phyloP scores from a whole-genome alignment of 2,329 filamentous ascomycete genomes.

The Teratosphaeria nubilosa region DNA sequence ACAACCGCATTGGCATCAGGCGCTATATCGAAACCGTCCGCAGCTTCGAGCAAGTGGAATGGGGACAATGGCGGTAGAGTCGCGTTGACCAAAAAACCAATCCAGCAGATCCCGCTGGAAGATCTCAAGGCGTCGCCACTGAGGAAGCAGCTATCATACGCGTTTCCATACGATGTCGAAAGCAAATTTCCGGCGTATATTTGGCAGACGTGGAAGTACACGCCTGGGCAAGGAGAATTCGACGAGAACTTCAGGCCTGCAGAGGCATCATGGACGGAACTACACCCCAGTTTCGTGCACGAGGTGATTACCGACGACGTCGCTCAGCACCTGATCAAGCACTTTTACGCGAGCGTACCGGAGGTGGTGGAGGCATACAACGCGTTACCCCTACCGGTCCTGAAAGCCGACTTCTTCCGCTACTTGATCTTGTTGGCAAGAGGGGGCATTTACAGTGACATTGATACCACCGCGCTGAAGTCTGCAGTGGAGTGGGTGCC shows the following conservation, averaged over 20 bases:
- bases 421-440: slow-evolving; percentile 64
- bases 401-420: slow-evolving; percentile 57
- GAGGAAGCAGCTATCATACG: slow-evolving; percentile 74
- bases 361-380: slow-evolving; percentile 42
- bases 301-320: slow-evolving; percentile 93
- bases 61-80: slow-evolving; percentile 17
- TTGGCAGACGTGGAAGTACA: slow-evolving; percentile 98
- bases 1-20: slow-evolving; percentile 2
- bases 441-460: slow-evolving; percentile 68
- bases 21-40: slow-evolving; percentile 11
- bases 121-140: slow-evolving; percentile 64
- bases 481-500: slow-evolving; percentile 85
- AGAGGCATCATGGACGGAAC: slow-evolving; percentile 80
- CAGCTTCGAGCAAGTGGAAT: slow-evolving; percentile 18
- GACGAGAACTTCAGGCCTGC: slow-evolving; percentile 62
- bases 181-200: slow-evolving; percentile 92
- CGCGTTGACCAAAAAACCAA: slow-evolving; percentile 31
- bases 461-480: slow-evolving; percentile 79
- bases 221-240: slow-evolving; percentile 68
- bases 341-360: slow-evolving; percentile 67
- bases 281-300: slow-evolving; percentile 86
- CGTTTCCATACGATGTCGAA: slow-evolving; percentile 86
- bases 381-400: slow-evolving; percentile 38
- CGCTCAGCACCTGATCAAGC: slow-evolving; percentile 66
- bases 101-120: slow-evolving; percentile 52